These are phyloP conservation scores for Melaleuca alternifolia DNA, from an alignment of 345 rosid species.

Conservation along the genomic window DNA sequence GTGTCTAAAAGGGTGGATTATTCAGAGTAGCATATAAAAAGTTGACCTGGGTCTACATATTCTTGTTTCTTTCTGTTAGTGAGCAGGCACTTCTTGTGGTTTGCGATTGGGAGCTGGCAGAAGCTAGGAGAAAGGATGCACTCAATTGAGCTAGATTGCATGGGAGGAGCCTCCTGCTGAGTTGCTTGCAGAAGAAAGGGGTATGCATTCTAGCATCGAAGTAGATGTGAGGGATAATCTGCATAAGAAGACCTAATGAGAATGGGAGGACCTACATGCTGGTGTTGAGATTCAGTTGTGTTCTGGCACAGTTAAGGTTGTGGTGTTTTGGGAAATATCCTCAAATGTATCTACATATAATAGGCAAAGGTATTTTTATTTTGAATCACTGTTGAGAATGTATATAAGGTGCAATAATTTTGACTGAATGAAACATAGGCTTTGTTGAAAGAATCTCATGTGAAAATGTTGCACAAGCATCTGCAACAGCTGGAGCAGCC, in stretches of 20 bases:
- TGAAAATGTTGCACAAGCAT: slow-evolving; percentile 68
- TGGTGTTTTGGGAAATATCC: slow-evolving; percentile 91
- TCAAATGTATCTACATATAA: slow-evolving; percentile 76
- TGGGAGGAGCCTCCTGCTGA: slow-evolving; percentile 88
- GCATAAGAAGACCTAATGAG: slow-evolving; percentile 63
- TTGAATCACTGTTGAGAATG: neutral
- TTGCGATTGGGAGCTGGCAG: slow-evolving; percentile 89
- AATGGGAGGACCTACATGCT: slow-evolving; percentile 54
- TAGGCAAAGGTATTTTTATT: slow-evolving; percentile 69
- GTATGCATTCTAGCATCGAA: slow-evolving; percentile 80
- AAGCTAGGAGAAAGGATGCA: slow-evolving; percentile 78
- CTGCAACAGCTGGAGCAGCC: slow-evolving; percentile 68
- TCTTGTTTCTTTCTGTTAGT: neutral
- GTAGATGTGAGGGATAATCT: slow-evolving; percentile 61
- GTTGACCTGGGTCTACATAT: neutral
- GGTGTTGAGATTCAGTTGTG: slow-evolving; percentile 73
- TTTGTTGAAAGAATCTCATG: slow-evolving; percentile 79
- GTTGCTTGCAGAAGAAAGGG: slow-evolving; percentile 84
- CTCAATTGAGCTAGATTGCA: slow-evolving; percentile 82
- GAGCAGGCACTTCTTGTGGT: slow-evolving; percentile 74
- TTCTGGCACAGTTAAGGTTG: slow-evolving; percentile 85
- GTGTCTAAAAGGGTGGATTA: too few species aligned
- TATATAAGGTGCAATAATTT: neutral
- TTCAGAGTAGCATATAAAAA: too few species aligned
- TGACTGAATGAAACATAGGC: slow-evolving; percentile 41